Evolutionary conservation across 2,329 filamentous ascomycete genomes (phyloP).

Genomic region (Drechslerella stenobrocha): DNA sequence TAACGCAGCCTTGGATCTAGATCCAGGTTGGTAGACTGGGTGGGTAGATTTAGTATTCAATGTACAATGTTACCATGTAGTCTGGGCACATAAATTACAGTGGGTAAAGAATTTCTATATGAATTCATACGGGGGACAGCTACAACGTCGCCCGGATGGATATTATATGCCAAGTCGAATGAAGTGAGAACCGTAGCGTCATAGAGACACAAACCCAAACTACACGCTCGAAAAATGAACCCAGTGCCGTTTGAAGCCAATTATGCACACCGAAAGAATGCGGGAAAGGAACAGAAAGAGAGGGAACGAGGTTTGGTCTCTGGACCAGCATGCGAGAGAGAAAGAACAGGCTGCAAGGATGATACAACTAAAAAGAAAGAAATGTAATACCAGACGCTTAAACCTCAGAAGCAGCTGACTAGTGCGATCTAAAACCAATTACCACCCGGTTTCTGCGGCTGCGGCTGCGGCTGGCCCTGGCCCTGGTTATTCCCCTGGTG

Average conservation of each 20-base stretch:
- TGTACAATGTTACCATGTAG: too few species aligned
- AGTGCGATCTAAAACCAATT: slow-evolving; percentile 36
- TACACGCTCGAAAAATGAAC: neutral
- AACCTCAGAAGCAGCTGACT: neutral
- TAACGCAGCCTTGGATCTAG: too few species aligned
- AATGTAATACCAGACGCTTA: neutral
- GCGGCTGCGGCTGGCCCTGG: slow-evolving; percentile 2
- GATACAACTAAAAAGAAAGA: neutral
- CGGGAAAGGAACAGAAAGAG: too few species aligned
- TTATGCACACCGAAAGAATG: slow-evolving; percentile 23
- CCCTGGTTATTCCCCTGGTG: slow-evolving; percentile 20
- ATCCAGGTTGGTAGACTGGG: too few species aligned
- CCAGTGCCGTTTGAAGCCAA: neutral
- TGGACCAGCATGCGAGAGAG: neutral
- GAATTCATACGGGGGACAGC: too few species aligned
- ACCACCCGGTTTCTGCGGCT: slow-evolving; percentile 34
- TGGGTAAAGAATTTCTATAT: too few species aligned
- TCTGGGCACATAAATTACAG: too few species aligned
- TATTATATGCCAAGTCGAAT: too few species aligned
- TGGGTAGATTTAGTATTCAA: too few species aligned
- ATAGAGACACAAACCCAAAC: neutral
- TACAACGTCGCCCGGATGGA: too few species aligned
- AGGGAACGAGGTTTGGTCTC: neutral
- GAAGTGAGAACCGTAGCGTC: neutral
- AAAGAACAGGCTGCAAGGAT: neutral